These are phyloP conservation scores for Cornus suecica DNA, from an alignment of 148 eudicot species.

Conservation along the genomic window DNA sequence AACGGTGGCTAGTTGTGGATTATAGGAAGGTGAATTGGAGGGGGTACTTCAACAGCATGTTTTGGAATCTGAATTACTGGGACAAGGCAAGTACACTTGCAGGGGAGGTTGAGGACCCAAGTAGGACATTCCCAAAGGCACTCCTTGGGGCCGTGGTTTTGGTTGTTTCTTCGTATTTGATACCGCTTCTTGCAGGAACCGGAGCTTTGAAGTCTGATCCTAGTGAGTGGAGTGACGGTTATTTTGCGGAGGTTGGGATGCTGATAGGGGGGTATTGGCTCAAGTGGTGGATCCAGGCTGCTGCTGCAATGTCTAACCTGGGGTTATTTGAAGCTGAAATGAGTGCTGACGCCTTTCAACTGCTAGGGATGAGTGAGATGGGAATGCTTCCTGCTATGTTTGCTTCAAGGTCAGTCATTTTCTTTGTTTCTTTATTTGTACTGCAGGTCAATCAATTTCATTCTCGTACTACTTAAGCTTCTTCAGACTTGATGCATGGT, in stretches of 20 bases:
- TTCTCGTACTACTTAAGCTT: background rate
- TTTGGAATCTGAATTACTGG: slow-evolving; percentile 92
- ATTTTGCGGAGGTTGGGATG: slow-evolving; percentile 73
- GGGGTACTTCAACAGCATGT: slow-evolving; percentile 67
- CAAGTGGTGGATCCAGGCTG: slow-evolving; percentile 83
- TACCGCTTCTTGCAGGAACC: slow-evolving; percentile 76
- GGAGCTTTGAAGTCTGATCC: slow-evolving; percentile 50
- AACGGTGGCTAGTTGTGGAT: slow-evolving; percentile 51
- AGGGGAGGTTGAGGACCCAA: slow-evolving; percentile 72
- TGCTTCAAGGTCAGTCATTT: slow-evolving; percentile 42
- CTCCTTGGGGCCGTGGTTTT: slow-evolving; percentile 57
- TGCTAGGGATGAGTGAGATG: slow-evolving; percentile 85
- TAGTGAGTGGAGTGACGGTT: slow-evolving; percentile 71
- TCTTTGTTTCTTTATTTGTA: slow-evolving; percentile 33
- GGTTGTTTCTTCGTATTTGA: slow-evolving; percentile 56
- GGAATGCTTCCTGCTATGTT: slow-evolving; percentile 75
- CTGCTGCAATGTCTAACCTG: slow-evolving; percentile 73
- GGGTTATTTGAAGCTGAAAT: slow-evolving; percentile 87
- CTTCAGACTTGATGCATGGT: background rate
- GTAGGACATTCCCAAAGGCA: slow-evolving; percentile 65
- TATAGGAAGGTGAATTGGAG: slow-evolving; percentile 55
- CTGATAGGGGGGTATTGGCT: slow-evolving; percentile 81
- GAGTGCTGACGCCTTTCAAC: slow-evolving; percentile 82
- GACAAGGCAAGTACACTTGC: slow-evolving; percentile 83
- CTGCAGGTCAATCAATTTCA: background rate